Conservation (phyloP, 306 rosid genomes). For the Carpinus viminea region DNA sequence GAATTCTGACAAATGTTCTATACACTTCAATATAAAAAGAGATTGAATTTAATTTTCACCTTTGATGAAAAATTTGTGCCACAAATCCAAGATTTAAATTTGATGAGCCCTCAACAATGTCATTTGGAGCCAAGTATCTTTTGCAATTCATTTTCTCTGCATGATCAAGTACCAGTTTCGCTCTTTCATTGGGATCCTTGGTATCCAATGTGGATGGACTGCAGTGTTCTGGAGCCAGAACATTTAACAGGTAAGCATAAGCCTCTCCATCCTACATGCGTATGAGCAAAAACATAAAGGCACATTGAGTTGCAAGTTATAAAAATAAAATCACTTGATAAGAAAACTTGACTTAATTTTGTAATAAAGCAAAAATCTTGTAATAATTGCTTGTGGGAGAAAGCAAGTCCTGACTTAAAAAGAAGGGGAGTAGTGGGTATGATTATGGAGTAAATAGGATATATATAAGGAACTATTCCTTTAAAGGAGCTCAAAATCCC, state of each 20-base stretch:
- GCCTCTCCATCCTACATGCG: slow-evolving; percentile 84
- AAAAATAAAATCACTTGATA: slow-evolving; percentile 8
- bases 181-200: slow-evolving; percentile 68
- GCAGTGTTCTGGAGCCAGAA: slow-evolving; percentile 92
- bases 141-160: slow-evolving; percentile 97
- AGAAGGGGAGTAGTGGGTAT: not conserved
- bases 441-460: not conserved
- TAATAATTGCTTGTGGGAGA: not conserved
- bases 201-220: slow-evolving; percentile 75
- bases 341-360: slow-evolving; percentile 21
- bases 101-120: slow-evolving; percentile 79
- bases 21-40: not conserved
- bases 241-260: slow-evolving; percentile 90
- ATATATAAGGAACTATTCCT: not conserved
- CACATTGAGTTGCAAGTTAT: slow-evolving; percentile 6
- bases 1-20: not conserved
- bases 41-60: slow-evolving; percentile 45
- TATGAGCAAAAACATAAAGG: slow-evolving; percentile 17
- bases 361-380: slow-evolving; percentile 1
- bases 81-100: slow-evolving; percentile 93
- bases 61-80: slow-evolving; percentile 88
- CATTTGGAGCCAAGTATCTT: slow-evolving; percentile 77
- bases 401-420: not conserved
- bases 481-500: not conserved
- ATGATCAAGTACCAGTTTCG: slow-evolving; percentile 82